A percentile compares a stretch with the other conserved stretches of the same genome.
phyloP scores from a whole-genome alignment of 176 grass and related monocot genomes.

The Oryza coarctata region DNA sequence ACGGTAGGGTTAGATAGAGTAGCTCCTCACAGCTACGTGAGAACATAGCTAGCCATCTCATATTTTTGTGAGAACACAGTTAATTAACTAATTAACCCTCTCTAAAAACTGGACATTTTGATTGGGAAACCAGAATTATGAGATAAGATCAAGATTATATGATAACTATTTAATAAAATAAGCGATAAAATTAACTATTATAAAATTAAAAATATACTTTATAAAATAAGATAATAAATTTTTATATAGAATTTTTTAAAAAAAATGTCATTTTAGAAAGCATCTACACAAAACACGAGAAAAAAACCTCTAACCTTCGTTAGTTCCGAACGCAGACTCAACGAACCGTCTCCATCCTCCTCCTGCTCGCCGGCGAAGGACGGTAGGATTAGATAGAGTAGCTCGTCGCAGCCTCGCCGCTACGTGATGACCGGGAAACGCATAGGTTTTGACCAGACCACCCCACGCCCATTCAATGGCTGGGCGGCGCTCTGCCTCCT shows the following conservation, averaged over 20 bases:
- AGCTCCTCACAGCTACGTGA: too few relatives aligned
- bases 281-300: too few relatives aligned
- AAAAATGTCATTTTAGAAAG: too few relatives aligned
- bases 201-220: too few relatives aligned
- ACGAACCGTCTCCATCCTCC: background rate
- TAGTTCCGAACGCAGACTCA: background rate
- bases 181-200: too few relatives aligned
- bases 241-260: too few relatives aligned
- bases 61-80: constrained; percentile 25
- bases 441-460: constrained; percentile 37
- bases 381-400: background rate
- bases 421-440: constrained; percentile 14
- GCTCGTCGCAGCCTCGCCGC: constrained; percentile 28
- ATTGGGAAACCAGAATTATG: constrained; percentile 38
- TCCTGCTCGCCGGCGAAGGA: background rate
- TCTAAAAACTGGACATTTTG: constrained; percentile 40
- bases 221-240: too few relatives aligned
- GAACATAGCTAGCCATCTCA: background rate
- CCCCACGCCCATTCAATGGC: background rate
- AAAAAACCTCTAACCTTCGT: too few relatives aligned
- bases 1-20: too few relatives aligned
- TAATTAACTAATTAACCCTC: background rate
- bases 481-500: background rate
- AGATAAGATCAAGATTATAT: too few relatives aligned
- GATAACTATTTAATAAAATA: too few relatives aligned